Percentiles rank a stretch among this genome's conserved stretches.
Evolutionary conservation across 805 yeast species (phyloP).

Genomic region (Zygoascus bituminiphila): DNA sequence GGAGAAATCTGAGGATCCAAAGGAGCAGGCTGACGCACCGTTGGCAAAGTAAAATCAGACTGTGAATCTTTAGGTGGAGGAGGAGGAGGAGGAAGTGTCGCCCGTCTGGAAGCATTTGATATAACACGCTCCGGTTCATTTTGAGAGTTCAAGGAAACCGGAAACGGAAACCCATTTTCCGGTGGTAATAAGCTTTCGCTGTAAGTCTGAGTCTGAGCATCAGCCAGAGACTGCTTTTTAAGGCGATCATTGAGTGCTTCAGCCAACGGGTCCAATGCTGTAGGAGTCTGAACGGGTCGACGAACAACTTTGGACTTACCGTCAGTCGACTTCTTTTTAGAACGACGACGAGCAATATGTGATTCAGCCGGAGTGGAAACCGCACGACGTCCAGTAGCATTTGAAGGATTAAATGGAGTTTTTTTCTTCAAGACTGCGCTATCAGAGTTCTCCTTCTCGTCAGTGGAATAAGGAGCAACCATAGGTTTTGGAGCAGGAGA

Average conservation of each 20-base stretch:
- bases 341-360: neutral
- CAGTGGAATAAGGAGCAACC: neutral
- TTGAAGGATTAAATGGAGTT: neutral
- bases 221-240: neutral
- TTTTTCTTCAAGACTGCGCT: neutral
- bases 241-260: neutral
- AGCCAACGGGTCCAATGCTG: neutral
- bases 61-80: neutral
- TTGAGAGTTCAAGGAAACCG: no score
- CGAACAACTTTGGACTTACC: neutral
- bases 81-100: no score
- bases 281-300: neutral
- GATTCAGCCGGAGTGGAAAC: neutral
- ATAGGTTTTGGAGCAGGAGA: constrained; percentile 18
- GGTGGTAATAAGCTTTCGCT: neutral
- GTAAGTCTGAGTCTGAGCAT: neutral
- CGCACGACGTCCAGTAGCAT: neutral
- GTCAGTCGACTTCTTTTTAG: neutral
- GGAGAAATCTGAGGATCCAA: neutral
- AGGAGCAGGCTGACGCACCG: neutral
- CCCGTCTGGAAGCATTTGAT: neutral
- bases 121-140: neutral
- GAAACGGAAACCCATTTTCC: neutral
- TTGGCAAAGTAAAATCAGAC: neutral
- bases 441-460: neutral